Percentiles rank a stretch among this genome's conserved stretches.
Conservation (phyloP, 306 rosid genomes). For the Cotoneaster glaucophyllus region DNA sequence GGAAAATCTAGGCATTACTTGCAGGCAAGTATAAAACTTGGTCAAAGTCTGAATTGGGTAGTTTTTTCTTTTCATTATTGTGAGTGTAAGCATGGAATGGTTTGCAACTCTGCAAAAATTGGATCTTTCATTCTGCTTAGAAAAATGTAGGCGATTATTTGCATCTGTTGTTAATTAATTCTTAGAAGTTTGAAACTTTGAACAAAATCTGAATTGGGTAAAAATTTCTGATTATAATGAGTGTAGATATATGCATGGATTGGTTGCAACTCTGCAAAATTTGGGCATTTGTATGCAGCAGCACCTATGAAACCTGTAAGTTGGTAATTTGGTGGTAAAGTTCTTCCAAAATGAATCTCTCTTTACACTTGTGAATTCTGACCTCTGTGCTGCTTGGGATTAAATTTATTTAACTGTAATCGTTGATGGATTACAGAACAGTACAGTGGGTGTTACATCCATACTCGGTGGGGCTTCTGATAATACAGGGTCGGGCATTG, state of each 20-base stretch:
- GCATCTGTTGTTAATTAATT: background rate
- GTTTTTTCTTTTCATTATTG: background rate
- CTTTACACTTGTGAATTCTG: background rate
- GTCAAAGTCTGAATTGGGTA: background rate
- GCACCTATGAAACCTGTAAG: constrained; percentile 74
- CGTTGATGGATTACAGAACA: constrained; percentile 7
- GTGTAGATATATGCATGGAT: constrained; percentile 72
- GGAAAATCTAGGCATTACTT: background rate
- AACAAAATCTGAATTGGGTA: background rate
- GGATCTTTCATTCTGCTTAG: constrained; percentile 18
- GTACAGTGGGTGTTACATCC: constrained; percentile 57
- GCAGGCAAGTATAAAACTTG: background rate
- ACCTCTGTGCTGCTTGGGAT: background rate
- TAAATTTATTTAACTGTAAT: background rate
- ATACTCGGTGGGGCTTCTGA: constrained; percentile 80
- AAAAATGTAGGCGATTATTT: no score
- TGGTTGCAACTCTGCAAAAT: constrained; percentile 73
- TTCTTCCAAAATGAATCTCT: background rate
- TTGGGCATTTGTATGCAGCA: constrained; percentile 80
- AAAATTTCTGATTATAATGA: background rate
- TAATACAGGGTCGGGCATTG: constrained; percentile 79
- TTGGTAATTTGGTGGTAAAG: background rate
- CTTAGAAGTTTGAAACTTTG: background rate
- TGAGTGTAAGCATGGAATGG: background rate
- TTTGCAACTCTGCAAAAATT: constrained; percentile 53